Base-by-base conservation (phyloP, 306 rosid genomes). In the Cicer judaicum region DNA sequence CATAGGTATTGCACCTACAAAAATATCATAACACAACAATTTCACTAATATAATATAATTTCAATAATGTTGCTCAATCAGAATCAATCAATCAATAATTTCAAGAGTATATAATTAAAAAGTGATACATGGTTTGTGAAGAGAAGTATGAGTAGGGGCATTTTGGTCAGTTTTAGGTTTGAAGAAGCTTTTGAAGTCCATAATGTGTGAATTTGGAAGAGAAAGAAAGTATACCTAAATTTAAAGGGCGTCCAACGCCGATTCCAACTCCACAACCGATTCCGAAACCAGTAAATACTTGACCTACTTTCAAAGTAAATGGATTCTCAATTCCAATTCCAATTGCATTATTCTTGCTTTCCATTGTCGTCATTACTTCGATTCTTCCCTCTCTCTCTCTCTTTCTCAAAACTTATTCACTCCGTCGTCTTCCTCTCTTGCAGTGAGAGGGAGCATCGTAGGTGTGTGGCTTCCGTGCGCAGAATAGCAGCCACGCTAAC, bases 201-300 rank as follows among this genome's bases (percentile, higher is more conserved):
- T 75, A 3, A 18, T 34, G 13, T 15, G 46, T 66, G 46, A 5
- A 7, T 65, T 62, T 7, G 13, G 7, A 15, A 54, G 12, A 36
- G 21, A 53, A n/a, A 21, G 7, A 50, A 5, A 36, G 57, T 89
- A 91, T 89, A 91, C 98, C 94, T 72, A 94, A 74, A 86, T 94
- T 91, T 64, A 94, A 77, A 79, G 98, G 98, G 79, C 93, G 94
- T 10, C 98, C 98, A 82, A 90, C 91, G 74, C 98, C 98, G 85
- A 94, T 88, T 46, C 98, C 98, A 47, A 88, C 84, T 62, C 97
- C 97, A 57, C 97, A 94, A 10, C 96, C 95, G 62, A 94, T 59
- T 80, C 98, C 98, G 81, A 94, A 94, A 77, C 97, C 98, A 5
- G 98, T 94, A 66, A 91, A 94, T 46, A 94, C 94, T 87, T 91